A percentile compares a stretch with the other conserved stretches of the same genome.
phyloP scores from a whole-genome alignment of 2,329 filamentous ascomycete genomes.

The Elsinoe fawcettii region DNA sequence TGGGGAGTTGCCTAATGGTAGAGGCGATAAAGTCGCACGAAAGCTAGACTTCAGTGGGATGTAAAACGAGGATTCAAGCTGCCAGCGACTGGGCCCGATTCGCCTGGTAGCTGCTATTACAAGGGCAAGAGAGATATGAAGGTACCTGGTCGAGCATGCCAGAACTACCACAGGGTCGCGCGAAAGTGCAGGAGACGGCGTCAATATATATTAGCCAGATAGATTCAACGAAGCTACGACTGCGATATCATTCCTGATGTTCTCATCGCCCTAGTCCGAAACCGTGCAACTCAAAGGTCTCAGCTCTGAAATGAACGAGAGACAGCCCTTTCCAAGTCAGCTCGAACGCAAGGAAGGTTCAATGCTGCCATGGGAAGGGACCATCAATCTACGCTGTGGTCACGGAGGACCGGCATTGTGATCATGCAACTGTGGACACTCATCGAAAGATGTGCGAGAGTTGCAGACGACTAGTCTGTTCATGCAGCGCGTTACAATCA shows the following conservation, averaged over 20 bases:
- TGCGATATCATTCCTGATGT: not conserved
- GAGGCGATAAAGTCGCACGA: constrained; percentile 68
- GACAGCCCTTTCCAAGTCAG: not conserved
- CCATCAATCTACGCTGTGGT: constrained; percentile 15
- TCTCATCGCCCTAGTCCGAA: constrained; percentile 15
- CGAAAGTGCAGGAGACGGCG: not conserved
- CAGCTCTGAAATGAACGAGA: constrained; percentile 17
- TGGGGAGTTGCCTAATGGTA: constrained; percentile 59
- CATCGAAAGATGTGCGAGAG: not conserved
- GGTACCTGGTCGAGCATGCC: not conserved
- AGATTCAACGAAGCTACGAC: not conserved
- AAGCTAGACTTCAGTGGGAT: constrained; percentile 66
- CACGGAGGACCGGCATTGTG: not conserved
- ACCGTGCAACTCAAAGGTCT: constrained; percentile 14
- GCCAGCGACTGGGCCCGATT: no score
- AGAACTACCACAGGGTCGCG: not conserved
- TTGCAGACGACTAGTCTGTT: constrained; percentile 18
- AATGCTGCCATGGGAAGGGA: not conserved
- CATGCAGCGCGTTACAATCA: constrained; percentile 15
- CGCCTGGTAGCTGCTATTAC: not conserved
- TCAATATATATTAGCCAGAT: not conserved
- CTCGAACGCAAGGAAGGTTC: constrained; percentile 6
- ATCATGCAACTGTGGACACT: constrained; percentile 12
- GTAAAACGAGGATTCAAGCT: no score
- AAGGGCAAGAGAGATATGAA: not conserved